Percentiles rank a stretch among this genome's conserved stretches.
Conservation (phyloP, 1,284 basidiomycete genomes). For the Ceratobasidium sp. region DNA sequence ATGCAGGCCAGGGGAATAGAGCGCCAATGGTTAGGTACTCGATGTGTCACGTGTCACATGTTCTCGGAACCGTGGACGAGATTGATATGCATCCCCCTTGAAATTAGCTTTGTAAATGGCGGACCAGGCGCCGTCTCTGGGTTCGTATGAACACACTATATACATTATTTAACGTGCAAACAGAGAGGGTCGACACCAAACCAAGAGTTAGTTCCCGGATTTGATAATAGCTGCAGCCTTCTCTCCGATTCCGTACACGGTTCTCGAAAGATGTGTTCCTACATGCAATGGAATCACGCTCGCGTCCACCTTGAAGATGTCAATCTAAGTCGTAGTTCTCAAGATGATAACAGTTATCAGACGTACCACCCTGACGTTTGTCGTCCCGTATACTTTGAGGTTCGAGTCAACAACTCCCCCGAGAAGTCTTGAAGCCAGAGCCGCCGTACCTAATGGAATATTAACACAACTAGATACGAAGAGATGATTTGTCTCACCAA, state of each 20-base stretch:
- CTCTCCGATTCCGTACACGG: conserved; percentile 54
- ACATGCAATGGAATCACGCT: conserved; percentile 54
- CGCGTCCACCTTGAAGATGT: conserved; percentile 39
- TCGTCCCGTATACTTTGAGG: conserved; percentile 54
- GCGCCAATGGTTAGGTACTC: too few relatives aligned
- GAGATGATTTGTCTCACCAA: conserved; percentile 40
- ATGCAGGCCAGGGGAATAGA: too few relatives aligned
- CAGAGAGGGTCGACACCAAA: too few relatives aligned
- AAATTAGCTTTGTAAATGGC: too few relatives aligned
- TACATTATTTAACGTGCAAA: too few relatives aligned
- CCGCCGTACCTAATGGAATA: conserved; percentile 46
- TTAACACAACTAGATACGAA: neutral
- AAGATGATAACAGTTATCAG: neutral
- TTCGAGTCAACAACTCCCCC: conserved; percentile 54
- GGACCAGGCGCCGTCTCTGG: too few relatives aligned
- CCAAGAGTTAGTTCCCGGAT: neutral
- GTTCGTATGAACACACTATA: too few relatives aligned
- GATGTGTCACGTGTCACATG: too few relatives aligned
- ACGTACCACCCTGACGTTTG: conserved; percentile 48
- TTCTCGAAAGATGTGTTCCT: conserved; percentile 53
- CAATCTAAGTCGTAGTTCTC: too few relatives aligned
- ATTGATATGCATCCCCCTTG: too few relatives aligned
- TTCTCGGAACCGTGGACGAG: too few relatives aligned
- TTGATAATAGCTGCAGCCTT: conserved; percentile 50
- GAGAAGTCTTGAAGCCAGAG: conserved; percentile 51